Evolutionary conservation across 31 red algal species (phyloP), one percentile per base, ranked within the genome.

Genomic region (Asparagopsis taxiformis): DNA sequence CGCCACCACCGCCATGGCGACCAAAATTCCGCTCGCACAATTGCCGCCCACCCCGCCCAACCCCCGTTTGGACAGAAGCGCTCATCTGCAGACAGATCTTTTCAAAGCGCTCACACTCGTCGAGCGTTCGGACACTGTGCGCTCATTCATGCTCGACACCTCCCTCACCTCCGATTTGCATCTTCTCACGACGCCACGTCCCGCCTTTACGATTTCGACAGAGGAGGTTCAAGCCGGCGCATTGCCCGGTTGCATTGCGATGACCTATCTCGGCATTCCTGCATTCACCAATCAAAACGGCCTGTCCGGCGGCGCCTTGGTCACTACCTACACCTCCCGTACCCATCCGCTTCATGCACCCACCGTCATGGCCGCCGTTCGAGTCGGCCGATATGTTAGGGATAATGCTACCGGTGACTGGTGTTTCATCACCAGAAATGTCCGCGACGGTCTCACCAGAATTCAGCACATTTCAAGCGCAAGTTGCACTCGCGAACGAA

Each of bases 391-490:
- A 20, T 84, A 74, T 46, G 68, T 84, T 1, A 31, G 79, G 2
- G 52, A 84, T 52, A 74, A 84, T 35, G 33, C 31, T 39, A 84
- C 79, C 44, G 79, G 79, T 4, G 79, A 84, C 31, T 84, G 79
- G 79, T 74, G 67, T 53, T 65, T 84, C 33, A 62, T 84, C 1
- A 84, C 79, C 0, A 31, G 79, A 41, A 84, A 74, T 57, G 44
- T 50, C 17, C 23, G 55, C 30, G 79, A 84, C 60, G 19, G 50
- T 19, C 55, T 84, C 10, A 65, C 58, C 9, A 60, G 79, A 5
- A 55, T 84, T 28, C 67, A 73, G 57, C 73, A 74, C 46, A 70
- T 84, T 32, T 44, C 57, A 9, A 73, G 28, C 25, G 22, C 48
- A 28, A 19, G 58, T 17, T 44, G 20, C 0, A 17, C 17, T 2